Conservation (phyloP, 371 early-diverging fungal genomes). For the Choanephora cucurbitarum region DNA sequence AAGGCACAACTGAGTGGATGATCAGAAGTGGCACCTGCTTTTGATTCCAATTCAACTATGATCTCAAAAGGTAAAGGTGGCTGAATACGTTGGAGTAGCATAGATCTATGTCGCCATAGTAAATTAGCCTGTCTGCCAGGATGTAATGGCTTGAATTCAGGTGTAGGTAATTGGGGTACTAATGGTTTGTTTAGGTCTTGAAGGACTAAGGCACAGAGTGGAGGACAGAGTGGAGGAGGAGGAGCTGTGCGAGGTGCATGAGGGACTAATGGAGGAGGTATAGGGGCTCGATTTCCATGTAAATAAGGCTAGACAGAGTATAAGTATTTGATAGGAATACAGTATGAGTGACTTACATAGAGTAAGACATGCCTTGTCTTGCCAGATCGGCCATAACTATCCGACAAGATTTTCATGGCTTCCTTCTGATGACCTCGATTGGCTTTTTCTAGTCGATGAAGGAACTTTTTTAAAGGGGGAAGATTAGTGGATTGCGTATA, state of each 20-base stretch:
- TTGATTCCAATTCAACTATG: slow-evolving; percentile 38
- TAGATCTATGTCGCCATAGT: slow-evolving; percentile 43
- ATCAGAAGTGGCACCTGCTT: slow-evolving; percentile 24
- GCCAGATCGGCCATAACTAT: slow-evolving; percentile 46
- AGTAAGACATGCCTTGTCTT: slow-evolving; percentile 36
- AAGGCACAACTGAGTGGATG: slow-evolving; percentile 14
- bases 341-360: slow-evolving; percentile 21
- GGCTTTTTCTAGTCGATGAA: slow-evolving; percentile 39
- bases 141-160: slow-evolving; percentile 48
- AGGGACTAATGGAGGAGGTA: slow-evolving; percentile 38
- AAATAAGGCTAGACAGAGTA: slow-evolving; percentile 30
- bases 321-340: neutral
- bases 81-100: slow-evolving; percentile 25
- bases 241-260: slow-evolving; percentile 49
- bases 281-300: slow-evolving; percentile 17
- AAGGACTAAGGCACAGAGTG: slow-evolving; percentile 23
- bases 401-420: slow-evolving; percentile 34
- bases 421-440: slow-evolving; percentile 36
- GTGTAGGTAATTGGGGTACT: slow-evolving; percentile 38
- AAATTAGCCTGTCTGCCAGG: slow-evolving; percentile 44
- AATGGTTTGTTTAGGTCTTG: slow-evolving; percentile 23
- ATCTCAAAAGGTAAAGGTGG: slow-evolving; percentile 45
- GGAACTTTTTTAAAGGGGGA: slow-evolving; percentile 21
- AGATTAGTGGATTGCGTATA: too few species aligned
- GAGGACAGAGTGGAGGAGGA: slow-evolving; percentile 39